Evolutionary conservation across 2,329 filamentous ascomycete species (phyloP).

Genomic region (Cytospora piceae): DNA sequence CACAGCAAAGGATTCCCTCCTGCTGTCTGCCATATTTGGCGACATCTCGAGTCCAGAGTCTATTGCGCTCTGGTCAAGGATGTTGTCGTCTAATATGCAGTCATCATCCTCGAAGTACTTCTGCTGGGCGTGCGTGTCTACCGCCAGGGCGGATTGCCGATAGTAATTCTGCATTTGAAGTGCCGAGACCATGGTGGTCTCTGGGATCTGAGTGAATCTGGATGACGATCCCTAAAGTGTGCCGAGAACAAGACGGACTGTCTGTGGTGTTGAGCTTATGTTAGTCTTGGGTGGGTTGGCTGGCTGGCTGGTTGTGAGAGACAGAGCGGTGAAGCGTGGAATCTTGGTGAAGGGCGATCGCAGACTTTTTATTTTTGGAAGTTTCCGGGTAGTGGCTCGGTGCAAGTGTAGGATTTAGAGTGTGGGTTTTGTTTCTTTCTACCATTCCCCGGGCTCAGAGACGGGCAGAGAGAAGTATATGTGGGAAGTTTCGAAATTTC

Average conservation of each 20-base stretch:
- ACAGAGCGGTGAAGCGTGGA: slow-evolving; percentile 31
- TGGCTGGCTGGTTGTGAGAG: slow-evolving; percentile 16
- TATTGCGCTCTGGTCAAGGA: slow-evolving; percentile 61
- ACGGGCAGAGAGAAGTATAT: slow-evolving; percentile 2
- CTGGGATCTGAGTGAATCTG: slow-evolving; percentile 17
- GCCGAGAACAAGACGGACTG: slow-evolving; percentile 10
- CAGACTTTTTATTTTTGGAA: slow-evolving; percentile 31
- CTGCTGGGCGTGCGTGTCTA: slow-evolving; percentile 57
- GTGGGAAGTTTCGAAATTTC: slow-evolving; percentile 22
- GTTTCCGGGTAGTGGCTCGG: slow-evolving; percentile 9
- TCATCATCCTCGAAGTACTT: slow-evolving; percentile 66
- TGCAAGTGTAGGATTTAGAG: slow-evolving; percentile 14
- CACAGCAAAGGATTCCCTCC: slow-evolving; percentile 66
- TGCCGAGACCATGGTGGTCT: slow-evolving; percentile 53
- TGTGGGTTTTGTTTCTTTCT: slow-evolving; percentile 3
- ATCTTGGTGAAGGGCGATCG: slow-evolving; percentile 18
- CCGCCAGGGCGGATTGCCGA: slow-evolving; percentile 52
- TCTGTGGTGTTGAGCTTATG: slow-evolving; percentile 17
- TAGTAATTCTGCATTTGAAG: slow-evolving; percentile 57
- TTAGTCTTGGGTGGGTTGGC: slow-evolving; percentile 21
- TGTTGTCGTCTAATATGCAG: slow-evolving; percentile 63
- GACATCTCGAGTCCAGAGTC: slow-evolving; percentile 68
- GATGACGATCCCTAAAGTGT: slow-evolving; percentile 13
- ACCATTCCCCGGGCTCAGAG: slow-evolving; percentile 1
- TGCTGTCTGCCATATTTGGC: slow-evolving; percentile 63